Evolutionary conservation across 306 rosid genomes (phyloP).

Genomic region (Pterocarpus santalinus): DNA sequence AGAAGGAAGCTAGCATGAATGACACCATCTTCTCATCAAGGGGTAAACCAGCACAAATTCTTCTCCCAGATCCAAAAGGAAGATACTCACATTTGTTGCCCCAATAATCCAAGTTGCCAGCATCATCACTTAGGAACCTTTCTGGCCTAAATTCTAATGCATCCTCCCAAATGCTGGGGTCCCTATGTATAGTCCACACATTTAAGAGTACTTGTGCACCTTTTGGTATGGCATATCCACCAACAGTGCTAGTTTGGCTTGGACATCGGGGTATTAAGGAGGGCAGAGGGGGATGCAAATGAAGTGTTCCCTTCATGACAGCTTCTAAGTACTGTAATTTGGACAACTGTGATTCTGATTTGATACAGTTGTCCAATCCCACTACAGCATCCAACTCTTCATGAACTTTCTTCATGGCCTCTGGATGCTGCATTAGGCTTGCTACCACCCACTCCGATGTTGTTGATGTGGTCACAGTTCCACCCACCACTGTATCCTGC

Average conservation of each 20-base stretch:
- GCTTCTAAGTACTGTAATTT: conserved; percentile 29
- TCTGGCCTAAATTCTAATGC: not conserved
- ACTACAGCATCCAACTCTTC: conserved; percentile 3
- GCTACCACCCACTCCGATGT: conserved; percentile 54
- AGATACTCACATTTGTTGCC: not conserved
- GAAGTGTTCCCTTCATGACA: not conserved
- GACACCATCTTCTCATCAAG: not conserved
- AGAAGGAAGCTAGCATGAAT: not conserved
- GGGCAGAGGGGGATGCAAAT: not conserved
- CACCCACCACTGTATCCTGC: conserved; percentile 55
- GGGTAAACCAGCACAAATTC: not conserved
- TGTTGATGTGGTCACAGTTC: conserved; percentile 47
- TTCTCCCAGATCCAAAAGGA: not conserved
- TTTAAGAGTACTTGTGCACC: too few species aligned
- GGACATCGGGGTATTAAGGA: not conserved
- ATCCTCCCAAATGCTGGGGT: not conserved
- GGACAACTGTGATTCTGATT: conserved; percentile 39
- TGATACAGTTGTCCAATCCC: conserved; percentile 42
- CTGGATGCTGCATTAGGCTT: not conserved
- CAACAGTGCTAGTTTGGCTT: conserved; percentile 38
- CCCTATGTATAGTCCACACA: too few species aligned
- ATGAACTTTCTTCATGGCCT: not conserved
- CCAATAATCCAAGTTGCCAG: not conserved
- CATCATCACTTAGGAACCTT: conserved; percentile 6
- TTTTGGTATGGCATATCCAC: conserved; percentile 1